Evolutionary conservation across 345 rosid genomes (phyloP).

Genomic region (Salix caprea): DNA sequence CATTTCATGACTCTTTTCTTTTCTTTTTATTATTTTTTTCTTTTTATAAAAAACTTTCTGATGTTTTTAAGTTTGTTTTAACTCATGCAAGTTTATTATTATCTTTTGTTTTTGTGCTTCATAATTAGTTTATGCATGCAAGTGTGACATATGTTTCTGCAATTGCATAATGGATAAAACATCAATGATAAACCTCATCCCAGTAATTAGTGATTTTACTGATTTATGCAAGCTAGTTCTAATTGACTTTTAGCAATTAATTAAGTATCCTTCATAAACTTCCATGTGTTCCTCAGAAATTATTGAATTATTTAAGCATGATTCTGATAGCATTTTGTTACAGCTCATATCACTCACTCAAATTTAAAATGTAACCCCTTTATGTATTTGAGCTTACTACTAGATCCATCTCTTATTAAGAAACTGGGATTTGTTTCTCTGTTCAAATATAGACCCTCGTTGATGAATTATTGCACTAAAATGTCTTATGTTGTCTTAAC

Average conservation of each 20-base stretch:
- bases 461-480: neutral
- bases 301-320: neutral
- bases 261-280: neutral
- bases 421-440: neutral
- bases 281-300: neutral
- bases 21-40: neutral
- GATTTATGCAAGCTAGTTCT: neutral
- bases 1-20: neutral
- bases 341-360: neutral
- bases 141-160: neutral
- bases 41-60: neutral
- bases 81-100: neutral
- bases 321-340: neutral
- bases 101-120: neutral
- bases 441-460: neutral
- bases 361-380: neutral
- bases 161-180: neutral
- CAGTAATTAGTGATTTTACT: neutral
- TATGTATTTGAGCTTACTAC: neutral
- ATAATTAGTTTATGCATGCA: neutral
- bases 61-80: neutral
- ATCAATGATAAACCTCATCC: neutral
- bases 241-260: neutral
- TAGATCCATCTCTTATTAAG: neutral
- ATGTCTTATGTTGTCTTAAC: constrained; percentile 1